phyloP scores from a whole-genome alignment of 805 yeast genomes.

The Pichia gijzeniarum region DNA sequence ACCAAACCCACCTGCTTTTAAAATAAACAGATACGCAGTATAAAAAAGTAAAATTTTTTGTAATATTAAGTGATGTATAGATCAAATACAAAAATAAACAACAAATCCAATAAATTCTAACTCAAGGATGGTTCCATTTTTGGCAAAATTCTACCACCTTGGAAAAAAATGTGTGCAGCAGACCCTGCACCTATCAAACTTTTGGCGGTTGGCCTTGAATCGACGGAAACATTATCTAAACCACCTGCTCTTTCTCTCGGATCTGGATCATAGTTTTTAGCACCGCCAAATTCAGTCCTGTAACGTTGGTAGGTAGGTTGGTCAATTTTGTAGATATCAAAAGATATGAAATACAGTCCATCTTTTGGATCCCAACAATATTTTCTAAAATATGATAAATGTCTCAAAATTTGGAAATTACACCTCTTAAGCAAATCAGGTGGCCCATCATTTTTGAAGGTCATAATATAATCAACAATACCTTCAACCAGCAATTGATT shows the following conservation, averaged over 20 bases:
- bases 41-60: slow-evolving; percentile 13
- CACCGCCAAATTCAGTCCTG: slow-evolving; percentile 47
- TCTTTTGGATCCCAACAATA: slow-evolving; percentile 52
- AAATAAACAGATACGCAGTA: slow-evolving; percentile 43
- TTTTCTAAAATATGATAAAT: slow-evolving; percentile 49
- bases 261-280: slow-evolving; percentile 43
- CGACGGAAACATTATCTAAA: slow-evolving; percentile 25
- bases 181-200: slow-evolving; percentile 56
- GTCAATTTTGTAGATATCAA: slow-evolving; percentile 52
- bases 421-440: slow-evolving; percentile 29
- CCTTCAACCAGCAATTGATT: slow-evolving; percentile 63
- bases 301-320: slow-evolving; percentile 45
- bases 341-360: slow-evolving; percentile 52
- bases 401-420: slow-evolving; percentile 43
- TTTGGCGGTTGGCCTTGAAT: slow-evolving; percentile 29
- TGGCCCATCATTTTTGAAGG: slow-evolving; percentile 33
- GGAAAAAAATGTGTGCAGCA: slow-evolving; percentile 65
- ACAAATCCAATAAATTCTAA: not conserved
- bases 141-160: slow-evolving; percentile 53
- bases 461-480: slow-evolving; percentile 54
- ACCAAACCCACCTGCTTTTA: slow-evolving; percentile 59
- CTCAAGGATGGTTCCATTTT: slow-evolving; percentile 23
- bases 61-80: not conserved
- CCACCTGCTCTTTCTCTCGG: slow-evolving; percentile 47
- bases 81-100: not conserved